phyloP scores from a whole-genome alignment of 768 basidiomycete species.

The Serendipita indica region DNA sequence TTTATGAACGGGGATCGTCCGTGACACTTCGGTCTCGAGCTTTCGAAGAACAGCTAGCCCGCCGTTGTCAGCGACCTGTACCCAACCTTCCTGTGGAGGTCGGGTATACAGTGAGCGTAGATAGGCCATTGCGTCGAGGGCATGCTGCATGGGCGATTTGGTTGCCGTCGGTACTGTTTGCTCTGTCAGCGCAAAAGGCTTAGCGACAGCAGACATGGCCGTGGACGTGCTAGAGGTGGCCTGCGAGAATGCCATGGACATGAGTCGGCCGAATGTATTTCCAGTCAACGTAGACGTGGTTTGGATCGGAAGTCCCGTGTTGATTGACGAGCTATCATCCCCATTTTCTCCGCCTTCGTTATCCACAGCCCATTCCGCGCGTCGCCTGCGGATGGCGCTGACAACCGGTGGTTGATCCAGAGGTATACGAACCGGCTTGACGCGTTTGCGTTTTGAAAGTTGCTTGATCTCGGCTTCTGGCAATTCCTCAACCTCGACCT shows the following conservation, averaged over 20 bases:
- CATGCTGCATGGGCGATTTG: conserved; percentile 63
- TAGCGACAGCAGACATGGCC: conserved; percentile 28
- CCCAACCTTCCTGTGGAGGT: conserved; percentile 50
- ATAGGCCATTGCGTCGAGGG: conserved; percentile 68
- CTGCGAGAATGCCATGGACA: conserved; percentile 60
- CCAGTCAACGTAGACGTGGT: conserved; percentile 27
- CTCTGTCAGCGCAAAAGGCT: conserved; percentile 25
- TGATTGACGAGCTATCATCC: too few relatives aligned
- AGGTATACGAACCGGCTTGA: conserved; percentile 74
- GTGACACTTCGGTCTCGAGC: conserved; percentile 60
- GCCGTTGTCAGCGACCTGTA: conserved; percentile 51
- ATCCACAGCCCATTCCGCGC: conserved; percentile 50
- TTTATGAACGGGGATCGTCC: conserved; percentile 68
- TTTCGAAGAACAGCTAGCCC: conserved; percentile 64
- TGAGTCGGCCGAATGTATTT: conserved; percentile 55
- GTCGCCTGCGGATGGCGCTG: conserved; percentile 49
- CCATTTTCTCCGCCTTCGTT: conserved; percentile 22
- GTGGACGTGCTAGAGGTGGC: conserved; percentile 53
- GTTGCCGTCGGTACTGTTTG: conserved; percentile 24
- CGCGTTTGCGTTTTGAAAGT: conserved; percentile 67
- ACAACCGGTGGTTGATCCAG: conserved; percentile 86
- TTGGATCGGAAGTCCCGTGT: neutral
- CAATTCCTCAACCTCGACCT: conserved; percentile 80
- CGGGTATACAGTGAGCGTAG: conserved; percentile 54
- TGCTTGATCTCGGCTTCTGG: conserved; percentile 74